Evolutionary conservation across 164 flowering plant genomes (phyloP).

Genomic region (Magnolia officinalis): DNA sequence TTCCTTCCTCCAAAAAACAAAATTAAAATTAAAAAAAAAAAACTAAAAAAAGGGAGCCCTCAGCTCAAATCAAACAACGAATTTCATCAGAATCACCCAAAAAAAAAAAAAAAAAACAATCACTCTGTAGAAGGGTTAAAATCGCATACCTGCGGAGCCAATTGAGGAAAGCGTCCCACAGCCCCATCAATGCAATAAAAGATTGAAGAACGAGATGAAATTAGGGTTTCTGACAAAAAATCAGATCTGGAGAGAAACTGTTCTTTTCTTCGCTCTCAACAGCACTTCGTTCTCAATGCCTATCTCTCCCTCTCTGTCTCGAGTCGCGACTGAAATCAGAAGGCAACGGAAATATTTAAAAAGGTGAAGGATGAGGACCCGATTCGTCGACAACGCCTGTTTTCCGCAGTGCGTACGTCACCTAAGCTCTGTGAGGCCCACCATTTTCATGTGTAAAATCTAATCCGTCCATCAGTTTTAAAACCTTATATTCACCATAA

Average conservation of each 20-base stretch:
- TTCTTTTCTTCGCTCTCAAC: background rate
- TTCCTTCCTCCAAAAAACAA: background rate
- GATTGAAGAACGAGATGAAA: background rate
- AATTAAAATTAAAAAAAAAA: no score
- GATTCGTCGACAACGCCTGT: no score
- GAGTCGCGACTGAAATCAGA: background rate
- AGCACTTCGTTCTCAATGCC: background rate
- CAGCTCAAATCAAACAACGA: background rate
- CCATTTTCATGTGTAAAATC: no score
- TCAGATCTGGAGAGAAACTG: background rate
- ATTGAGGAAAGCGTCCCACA: constrained; percentile 10
- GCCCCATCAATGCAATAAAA: constrained; percentile 3
- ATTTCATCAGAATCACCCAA: background rate
- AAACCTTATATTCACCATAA: no score
- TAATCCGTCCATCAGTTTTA: no score
- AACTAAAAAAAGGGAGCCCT: background rate
- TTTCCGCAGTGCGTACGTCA: no score
- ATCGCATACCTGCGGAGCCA: constrained; percentile 3
- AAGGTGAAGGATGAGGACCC: no score
- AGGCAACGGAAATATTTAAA: no score
- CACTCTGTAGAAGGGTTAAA: background rate
- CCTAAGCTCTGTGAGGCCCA: no score
- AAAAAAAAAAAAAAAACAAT: background rate
- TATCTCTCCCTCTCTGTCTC: background rate
- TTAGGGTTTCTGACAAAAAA: background rate